Evolutionary conservation across 2,329 filamentous ascomycete species (phyloP).

Genomic region (Neoascochyta sp.): DNA sequence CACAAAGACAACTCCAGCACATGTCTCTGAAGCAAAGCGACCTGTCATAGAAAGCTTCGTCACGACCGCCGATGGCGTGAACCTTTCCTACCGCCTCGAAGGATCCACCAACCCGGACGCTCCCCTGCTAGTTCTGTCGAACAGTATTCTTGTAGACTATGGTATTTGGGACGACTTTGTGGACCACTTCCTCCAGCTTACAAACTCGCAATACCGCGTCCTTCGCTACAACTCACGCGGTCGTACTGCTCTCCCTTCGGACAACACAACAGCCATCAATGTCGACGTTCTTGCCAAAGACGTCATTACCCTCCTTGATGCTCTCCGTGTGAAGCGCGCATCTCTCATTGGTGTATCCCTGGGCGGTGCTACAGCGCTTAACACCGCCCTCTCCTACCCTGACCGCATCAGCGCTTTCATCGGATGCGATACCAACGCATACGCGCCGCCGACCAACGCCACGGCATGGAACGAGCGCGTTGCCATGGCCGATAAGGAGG

Average conservation of each 20-base stretch:
- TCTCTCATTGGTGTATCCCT: slow-evolving; percentile 73
- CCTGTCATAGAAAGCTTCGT: slow-evolving; percentile 64
- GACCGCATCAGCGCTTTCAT: slow-evolving; percentile 59
- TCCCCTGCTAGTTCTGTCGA: slow-evolving; percentile 70
- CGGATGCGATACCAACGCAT: slow-evolving; percentile 74
- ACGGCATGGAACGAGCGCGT: slow-evolving; percentile 77
- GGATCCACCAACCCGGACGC: slow-evolving; percentile 64
- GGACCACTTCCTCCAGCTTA: slow-evolving; percentile 52
- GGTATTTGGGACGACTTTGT: slow-evolving; percentile 80
- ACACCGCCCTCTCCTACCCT: slow-evolving; percentile 66
- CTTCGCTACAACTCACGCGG: slow-evolving; percentile 77
- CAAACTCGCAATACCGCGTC: slow-evolving; percentile 63
- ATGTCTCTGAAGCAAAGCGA: slow-evolving; percentile 20
- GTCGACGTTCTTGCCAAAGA: slow-evolving; percentile 67
- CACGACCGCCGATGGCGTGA: slow-evolving; percentile 64
- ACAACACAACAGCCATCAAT: slow-evolving; percentile 45
- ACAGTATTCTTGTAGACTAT: slow-evolving; percentile 74
- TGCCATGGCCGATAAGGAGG: slow-evolving; percentile 59
- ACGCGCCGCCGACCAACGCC: slow-evolving; percentile 69
- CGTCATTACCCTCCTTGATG: slow-evolving; percentile 61
- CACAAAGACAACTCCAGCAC: slow-evolving; percentile 54
- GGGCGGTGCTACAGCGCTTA: slow-evolving; percentile 74
- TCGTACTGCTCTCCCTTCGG: slow-evolving; percentile 49
- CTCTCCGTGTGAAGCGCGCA: slow-evolving; percentile 64
- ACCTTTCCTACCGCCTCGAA: slow-evolving; percentile 70